Base-by-base conservation (phyloP, 1,284 basidiomycete genomes). In the Heterobasidion irregulare region DNA sequence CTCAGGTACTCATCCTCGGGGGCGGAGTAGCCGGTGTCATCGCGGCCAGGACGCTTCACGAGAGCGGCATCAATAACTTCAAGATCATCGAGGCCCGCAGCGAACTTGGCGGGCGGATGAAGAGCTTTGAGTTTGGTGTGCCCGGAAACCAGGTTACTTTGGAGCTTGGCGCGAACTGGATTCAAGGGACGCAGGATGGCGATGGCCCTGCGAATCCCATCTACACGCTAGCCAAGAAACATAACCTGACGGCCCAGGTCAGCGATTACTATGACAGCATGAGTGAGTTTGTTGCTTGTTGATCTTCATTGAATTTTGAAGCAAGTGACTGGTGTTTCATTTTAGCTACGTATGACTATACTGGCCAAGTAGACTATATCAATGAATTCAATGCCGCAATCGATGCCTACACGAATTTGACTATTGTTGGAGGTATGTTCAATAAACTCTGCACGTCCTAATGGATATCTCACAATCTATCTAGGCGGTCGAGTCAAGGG, bases 101-200 rank as follows among this genome's bases (percentile, higher is more conserved):
- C 46, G 77, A 81, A 62, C 72, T 89, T 2, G 85, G 86, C 5
- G 84, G 84, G 7, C 75, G 84, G 8, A 75, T 86, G 70, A 74
- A 71, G 60, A 75, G 72, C 54, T 71, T 70, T 45, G 54, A 63
- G 0, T 77, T 86, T 56, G 80, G 75, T 34, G 66, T 59, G 2
- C 52, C 67, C 5, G 69, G 65, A 4, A 67, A 64, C 49, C 59
- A 73, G 18, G 69, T 71, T 54, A 74, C 72, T 0, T 66, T 88
- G 34, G 86, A 89, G 64, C 65, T 78, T 8, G 85, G 86, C 18
- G 78, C 84, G 13, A 86, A 85, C 62, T 89, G 86, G 86, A 74
- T 89, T 41, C 84, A 88, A 62, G 86, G 86, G 8, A 82, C 82
- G 2, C 78, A 80, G 54, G 65, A 69, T 6, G 75, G 70, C 5